phyloP scores from a whole-genome alignment of 179 eudicot species.

The Monotropa hypopitys region DNA sequence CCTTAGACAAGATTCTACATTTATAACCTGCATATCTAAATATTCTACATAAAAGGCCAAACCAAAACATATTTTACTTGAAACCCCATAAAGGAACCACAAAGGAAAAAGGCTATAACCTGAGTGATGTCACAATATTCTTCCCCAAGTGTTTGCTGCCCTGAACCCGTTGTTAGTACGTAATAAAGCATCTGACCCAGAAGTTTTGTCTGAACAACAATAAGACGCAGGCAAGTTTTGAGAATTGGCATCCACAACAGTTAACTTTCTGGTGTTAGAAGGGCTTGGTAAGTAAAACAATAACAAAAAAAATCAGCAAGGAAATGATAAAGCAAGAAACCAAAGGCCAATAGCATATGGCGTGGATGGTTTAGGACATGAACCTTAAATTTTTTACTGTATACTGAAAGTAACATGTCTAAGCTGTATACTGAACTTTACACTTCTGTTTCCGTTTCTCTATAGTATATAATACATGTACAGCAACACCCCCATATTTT shows the following conservation, averaged over 20 bases:
- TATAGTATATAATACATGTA: neutral
- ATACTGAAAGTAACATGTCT: neutral
- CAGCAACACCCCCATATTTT: neutral
- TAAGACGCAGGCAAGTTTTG: neutral
- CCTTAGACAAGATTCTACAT: neutral
- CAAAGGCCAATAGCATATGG: neutral
- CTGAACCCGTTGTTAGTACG: constrained; percentile 88
- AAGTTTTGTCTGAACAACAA: constrained; percentile 61
- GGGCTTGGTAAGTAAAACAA: neutral
- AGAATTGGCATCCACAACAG: neutral
- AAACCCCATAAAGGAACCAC: neutral
- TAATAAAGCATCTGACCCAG: constrained; percentile 96
- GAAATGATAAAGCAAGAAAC: neutral
- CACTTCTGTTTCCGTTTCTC: neutral
- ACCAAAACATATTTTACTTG: neutral
- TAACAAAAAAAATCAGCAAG: neutral
- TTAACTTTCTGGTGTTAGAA: neutral
- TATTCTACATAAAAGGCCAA: neutral
- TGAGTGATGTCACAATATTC: constrained; percentile 94
- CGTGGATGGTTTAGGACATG: neutral
- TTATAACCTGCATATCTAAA: neutral
- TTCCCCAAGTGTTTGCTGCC: constrained; percentile 95
- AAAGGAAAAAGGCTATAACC: constrained; percentile 25
- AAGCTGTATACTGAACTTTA: neutral
- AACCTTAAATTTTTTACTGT: neutral